Percentiles rank a stretch among this genome's conserved stretches.
Evolutionary conservation across 23 red algal species (phyloP).

Genomic region (Gracilaria domingensis): DNA sequence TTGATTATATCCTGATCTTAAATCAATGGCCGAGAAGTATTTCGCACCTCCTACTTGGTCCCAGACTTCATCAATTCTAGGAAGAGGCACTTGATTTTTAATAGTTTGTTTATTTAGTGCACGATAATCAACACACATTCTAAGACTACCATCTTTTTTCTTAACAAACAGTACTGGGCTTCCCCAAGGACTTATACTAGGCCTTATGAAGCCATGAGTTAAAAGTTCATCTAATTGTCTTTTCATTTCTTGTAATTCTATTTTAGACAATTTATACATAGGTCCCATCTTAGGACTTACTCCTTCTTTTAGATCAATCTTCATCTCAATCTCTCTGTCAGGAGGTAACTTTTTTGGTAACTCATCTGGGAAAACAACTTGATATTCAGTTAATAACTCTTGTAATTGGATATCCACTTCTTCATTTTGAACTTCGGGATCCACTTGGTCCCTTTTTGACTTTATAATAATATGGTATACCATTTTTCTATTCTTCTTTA

Average conservation of each 20-base stretch:
- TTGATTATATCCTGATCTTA: conserved; percentile 59
- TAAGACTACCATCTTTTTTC: conserved; percentile 15
- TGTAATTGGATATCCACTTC: no score
- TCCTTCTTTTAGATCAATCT: conserved; percentile 6
- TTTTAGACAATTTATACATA: conserved; percentile 23
- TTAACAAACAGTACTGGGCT: conserved; percentile 33
- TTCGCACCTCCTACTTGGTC: conserved; percentile 50
- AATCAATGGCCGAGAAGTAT: conserved; percentile 50
- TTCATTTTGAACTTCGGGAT: no score
- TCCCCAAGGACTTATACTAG: conserved; percentile 53
- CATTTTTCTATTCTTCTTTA: no score
- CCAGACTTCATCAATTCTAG: conserved; percentile 65
- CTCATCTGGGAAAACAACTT: background rate
- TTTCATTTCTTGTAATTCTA: conserved; percentile 17
- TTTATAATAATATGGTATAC: no score
- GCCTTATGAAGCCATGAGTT: background rate
- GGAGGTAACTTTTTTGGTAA: background rate
- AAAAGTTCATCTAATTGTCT: conserved; percentile 21
- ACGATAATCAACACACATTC: conserved; percentile 48
- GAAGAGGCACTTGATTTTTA: conserved; percentile 33
- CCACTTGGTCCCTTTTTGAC: no score
- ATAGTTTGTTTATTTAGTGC: conserved; percentile 52
- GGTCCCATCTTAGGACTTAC: conserved; percentile 26
- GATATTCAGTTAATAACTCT: no score
- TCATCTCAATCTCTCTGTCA: conserved; percentile 38